These are phyloP conservation scores for Emericellopsis atlantica DNA, from an alignment of 2,329 filamentous ascomycete genomes.

Conservation along the genomic window DNA sequence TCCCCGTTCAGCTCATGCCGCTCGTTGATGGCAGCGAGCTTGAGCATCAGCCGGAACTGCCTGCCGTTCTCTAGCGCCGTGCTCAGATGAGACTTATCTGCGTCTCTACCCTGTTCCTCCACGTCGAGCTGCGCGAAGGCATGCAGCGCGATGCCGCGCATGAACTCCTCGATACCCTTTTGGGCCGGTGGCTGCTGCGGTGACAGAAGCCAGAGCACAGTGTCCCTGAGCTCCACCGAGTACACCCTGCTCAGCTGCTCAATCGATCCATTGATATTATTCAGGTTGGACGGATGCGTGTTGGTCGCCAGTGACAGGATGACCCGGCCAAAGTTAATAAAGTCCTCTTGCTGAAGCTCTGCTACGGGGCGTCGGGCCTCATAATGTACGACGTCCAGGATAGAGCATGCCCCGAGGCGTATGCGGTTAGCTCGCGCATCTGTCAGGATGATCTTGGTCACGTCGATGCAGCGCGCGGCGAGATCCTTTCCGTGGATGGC, in stretches of 20 bases:
- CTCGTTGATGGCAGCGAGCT: conserved; percentile 81
- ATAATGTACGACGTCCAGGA: conserved; percentile 80
- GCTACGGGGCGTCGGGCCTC: conserved; percentile 55
- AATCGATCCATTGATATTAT: conserved; percentile 57
- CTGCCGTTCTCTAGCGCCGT: conserved; percentile 85
- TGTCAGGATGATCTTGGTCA: conserved; percentile 81
- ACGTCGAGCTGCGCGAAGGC: conserved; percentile 65
- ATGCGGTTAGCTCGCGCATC: conserved; percentile 66
- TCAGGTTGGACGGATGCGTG: conserved; percentile 35
- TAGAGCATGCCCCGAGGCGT: conserved; percentile 74
- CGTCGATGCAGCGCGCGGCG: conserved; percentile 74
- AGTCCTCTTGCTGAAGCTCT: conserved; percentile 80
- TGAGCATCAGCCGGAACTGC: conserved; percentile 64
- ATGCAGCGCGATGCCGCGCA: conserved; percentile 67
- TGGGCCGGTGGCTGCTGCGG: conserved; percentile 40
- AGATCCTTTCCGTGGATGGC: conserved; percentile 71
- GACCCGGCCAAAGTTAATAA: conserved; percentile 71
- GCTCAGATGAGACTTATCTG: conserved; percentile 56
- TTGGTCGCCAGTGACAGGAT: conserved; percentile 74
- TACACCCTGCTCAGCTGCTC: conserved; percentile 70
- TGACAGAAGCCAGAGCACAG: conserved; percentile 69
- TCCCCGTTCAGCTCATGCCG: conserved; percentile 74
- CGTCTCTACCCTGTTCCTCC: conserved; percentile 61
- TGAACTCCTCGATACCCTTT: conserved; percentile 69
- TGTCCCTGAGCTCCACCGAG: conserved; percentile 65